Conservation (phyloP, 2,329 filamentous ascomycete species). For the Massarina eburnea region DNA sequence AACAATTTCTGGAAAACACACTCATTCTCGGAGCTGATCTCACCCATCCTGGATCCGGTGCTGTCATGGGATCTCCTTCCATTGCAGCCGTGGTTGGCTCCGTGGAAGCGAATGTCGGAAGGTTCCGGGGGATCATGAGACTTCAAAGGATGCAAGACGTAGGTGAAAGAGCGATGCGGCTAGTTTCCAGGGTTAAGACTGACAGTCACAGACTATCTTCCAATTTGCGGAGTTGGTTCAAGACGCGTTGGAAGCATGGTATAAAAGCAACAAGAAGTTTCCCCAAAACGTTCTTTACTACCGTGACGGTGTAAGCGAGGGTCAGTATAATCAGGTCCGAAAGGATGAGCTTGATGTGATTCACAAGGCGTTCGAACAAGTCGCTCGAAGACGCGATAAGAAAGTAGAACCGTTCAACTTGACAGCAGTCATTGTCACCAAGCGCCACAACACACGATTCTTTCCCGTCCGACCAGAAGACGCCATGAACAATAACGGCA, state of each 20-base stretch:
- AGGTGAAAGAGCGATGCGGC: too few relatives aligned
- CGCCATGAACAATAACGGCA: slow-evolving; percentile 51
- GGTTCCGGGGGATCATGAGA: slow-evolving; percentile 74
- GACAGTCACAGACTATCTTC: slow-evolving; percentile 70
- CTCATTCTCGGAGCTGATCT: slow-evolving; percentile 90
- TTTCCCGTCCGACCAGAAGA: slow-evolving; percentile 61
- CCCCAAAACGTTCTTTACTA: slow-evolving; percentile 82
- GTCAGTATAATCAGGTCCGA: slow-evolving; percentile 72
- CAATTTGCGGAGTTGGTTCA: slow-evolving; percentile 62
- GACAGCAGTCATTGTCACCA: slow-evolving; percentile 76
- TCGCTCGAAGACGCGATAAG: slow-evolving; percentile 59
- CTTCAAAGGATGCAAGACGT: slow-evolving; percentile 44
- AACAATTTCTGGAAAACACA: slow-evolving; percentile 68
- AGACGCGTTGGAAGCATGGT: slow-evolving; percentile 65
- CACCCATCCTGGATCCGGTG: slow-evolving; percentile 76
- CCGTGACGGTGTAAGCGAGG: slow-evolving; percentile 85
- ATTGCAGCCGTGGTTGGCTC: slow-evolving; percentile 79
- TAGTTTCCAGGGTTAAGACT: slow-evolving; percentile 42
- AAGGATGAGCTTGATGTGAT: slow-evolving; percentile 67
- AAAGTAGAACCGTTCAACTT: slow-evolving; percentile 53
- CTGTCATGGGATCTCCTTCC: slow-evolving; percentile 62
- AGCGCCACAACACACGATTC: slow-evolving; percentile 85
- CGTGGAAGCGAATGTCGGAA: slow-evolving; percentile 65
- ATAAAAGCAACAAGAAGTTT: slow-evolving; percentile 35
- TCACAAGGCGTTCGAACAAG: slow-evolving; percentile 60